Evolutionary conservation across 768 basidiomycete species (phyloP), one percentile per base, ranked within the genome.

Genomic region (Mycena olivaceomarginata): DNA sequence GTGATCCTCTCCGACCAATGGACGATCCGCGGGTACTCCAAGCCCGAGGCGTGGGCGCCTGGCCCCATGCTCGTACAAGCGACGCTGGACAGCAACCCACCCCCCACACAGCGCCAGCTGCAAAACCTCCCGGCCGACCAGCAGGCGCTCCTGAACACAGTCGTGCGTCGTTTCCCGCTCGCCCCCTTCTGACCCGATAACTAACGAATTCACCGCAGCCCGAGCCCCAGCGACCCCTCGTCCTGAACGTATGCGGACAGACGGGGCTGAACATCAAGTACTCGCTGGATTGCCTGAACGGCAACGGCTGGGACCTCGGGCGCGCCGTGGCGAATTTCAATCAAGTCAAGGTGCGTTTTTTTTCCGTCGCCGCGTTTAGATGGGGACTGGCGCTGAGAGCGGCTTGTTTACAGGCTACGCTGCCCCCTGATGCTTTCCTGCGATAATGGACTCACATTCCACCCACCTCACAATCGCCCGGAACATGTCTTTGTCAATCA

Each of bases 1-100:
- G 88, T 93, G 72, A 94, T 99, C 80, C 88, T 99, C 4, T 98
- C 97, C 18, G 98, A 99, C 85, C 93, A 96, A 78, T 92, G 94
- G 85, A 92, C 92, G 48, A 88, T 99, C 72, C 94, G 97, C 56
- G 90, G 89, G n/a, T 98, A 96, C 84, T 96, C 97, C 6, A 94
- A 92, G 79, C 92, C 92, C 67, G 93, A 93, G 76, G 94, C 95
- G 22, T 98, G 97, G 94, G 89, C 85, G 79, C 91, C 92, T 46
- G 95, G 96, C 10, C 92, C 93, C 10, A 90, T 97, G 87, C 87
- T 91, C 20, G 93, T 96, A 8, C 94, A 96, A 80, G 92, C 93
- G 51, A 74, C 78, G 66, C 56, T 79, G 25, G 78, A 76, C 60
- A 79, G 72, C 75, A 76, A 77, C 25, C 78, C 80, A 22, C 72